These are phyloP conservation scores for Lizonia empirigonia DNA, from an alignment of 2,329 filamentous ascomycete genomes.

Conservation along the genomic window DNA sequence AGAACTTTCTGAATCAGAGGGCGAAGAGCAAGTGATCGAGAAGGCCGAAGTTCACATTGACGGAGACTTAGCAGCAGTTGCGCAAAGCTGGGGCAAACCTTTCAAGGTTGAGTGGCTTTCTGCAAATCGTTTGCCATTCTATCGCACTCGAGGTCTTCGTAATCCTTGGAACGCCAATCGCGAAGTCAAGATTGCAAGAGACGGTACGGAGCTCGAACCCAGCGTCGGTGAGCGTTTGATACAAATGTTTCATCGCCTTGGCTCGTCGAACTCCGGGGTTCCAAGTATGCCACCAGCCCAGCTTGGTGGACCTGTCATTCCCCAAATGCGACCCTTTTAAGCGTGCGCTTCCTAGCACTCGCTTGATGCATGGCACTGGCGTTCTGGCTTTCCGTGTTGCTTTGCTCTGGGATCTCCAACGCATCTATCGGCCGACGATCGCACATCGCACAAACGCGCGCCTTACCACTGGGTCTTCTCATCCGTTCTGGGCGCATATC, in stretches of 20 bases:
- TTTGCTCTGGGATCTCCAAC: not conserved
- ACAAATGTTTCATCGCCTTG: conserved; percentile 69
- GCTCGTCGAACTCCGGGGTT: conserved; percentile 33
- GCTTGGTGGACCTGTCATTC: conserved; percentile 31
- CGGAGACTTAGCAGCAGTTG: conserved; percentile 46
- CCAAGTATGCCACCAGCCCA: conserved; percentile 30
- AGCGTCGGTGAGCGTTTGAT: conserved; percentile 76
- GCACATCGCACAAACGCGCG: not conserved
- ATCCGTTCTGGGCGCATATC: not conserved
- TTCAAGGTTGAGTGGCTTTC: conserved; percentile 92
- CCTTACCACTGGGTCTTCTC: not conserved
- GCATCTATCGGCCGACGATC: not conserved
- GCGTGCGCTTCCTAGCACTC: not conserved
- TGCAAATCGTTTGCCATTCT: conserved; percentile 82
- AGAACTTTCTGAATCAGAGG: conserved; percentile 64
- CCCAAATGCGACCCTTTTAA: conserved; percentile 41
- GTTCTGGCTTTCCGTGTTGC: not conserved
- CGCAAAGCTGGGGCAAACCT: conserved; percentile 83
- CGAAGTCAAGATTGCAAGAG: conserved; percentile 93
- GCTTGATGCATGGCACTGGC: not conserved
- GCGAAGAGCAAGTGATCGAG: conserved; percentile 54
- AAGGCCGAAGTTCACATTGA: conserved; percentile 41
- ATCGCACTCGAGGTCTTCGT: conserved; percentile 80
- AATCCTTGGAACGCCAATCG: conserved; percentile 96
- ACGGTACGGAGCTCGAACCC: conserved; percentile 91